Base-by-base conservation (phyloP, 768 basidiomycete species). In the Podaxis pistillaris region DNA sequence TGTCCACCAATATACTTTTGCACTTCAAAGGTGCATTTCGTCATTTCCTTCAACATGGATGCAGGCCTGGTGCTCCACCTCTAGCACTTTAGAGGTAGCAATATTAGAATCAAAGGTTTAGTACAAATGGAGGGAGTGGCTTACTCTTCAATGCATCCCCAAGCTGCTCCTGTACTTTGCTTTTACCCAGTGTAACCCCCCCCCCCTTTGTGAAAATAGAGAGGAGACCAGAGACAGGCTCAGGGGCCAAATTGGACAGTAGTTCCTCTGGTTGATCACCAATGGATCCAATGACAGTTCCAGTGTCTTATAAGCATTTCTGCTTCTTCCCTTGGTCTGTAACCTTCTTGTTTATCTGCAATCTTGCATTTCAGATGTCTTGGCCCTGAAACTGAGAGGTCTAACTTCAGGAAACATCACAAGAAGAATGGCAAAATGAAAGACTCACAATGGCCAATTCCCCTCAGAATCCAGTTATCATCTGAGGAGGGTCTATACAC, bases 301-400 rank as follows among this genome's bases (percentile, higher is more conserved):
- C 26, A 26, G 26, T 26, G 26, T 26, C 26, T 26, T 26, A 1
- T 26, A 26, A 26, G 26, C 4, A 4, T 26, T 4, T 26, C 4
- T 26, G 26, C 26, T 26, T 26, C 4, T 26, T 26, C 26, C 26
- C 4, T 26, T 26, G 26, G 2, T 26, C 26, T 4, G 4, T 26
- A 26, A 26, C 4, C 26, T 26, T 26, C 26, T 26, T 26, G 26
- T 26, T 26, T 26, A 26, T 26, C 26, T 26, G 26, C 26, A 26
- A 26, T 4, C 26, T 26, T 26, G 26, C 26, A 26, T 26, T 26
- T 26, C 4, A 4, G 4, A 26, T 4, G 2, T 70, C 67, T 24
- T 75, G 74, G 36, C 83, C 84, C 65, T 88, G 81, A 19, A 93
- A 72, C 33, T 92, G 92, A 70, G 90, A 88, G 40, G 94, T 89